Conservation (phyloP, 305 asterid species). For the Stenogyne calaminthoides region DNA sequence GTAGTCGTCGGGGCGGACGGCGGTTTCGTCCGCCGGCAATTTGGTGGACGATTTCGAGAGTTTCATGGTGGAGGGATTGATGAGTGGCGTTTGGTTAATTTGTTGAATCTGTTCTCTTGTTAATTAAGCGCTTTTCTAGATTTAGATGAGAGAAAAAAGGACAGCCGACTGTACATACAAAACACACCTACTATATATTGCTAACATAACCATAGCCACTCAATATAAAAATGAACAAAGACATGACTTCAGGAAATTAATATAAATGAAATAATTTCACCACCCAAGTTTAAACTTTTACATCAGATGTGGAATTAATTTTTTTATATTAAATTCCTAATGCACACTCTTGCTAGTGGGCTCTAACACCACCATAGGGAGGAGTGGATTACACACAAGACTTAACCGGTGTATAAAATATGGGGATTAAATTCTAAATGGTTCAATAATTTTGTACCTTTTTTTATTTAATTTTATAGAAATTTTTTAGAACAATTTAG, state of each 20-base stretch:
- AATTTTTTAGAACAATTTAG: too few species aligned
- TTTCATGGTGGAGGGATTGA: neutral
- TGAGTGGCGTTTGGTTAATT: neutral
- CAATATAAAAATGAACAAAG: neutral
- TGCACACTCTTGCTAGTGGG: too few species aligned
- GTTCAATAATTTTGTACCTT: too few species aligned
- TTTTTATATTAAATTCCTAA: too few species aligned
- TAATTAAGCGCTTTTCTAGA: neutral
- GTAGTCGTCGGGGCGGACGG: constrained; percentile 58
- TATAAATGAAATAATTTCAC: too few species aligned
- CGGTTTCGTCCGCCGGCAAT: constrained; percentile 36
- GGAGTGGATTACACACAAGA: too few species aligned
- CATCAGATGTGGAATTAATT: too few species aligned
- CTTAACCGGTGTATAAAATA: too few species aligned
- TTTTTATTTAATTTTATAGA: too few species aligned
- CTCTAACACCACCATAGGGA: too few species aligned
- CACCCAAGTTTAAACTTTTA: too few species aligned
- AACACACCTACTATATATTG: neutral
- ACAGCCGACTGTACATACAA: neutral
- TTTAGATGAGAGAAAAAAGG: neutral
- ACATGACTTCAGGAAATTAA: neutral
- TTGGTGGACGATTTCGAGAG: constrained; percentile 34
- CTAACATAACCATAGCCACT: neutral
- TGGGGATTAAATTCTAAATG: too few species aligned
- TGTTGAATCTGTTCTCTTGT: neutral